phyloP scores from a whole-genome alignment of 2,329 filamentous ascomycete genomes.

The Capronia coronata region DNA sequence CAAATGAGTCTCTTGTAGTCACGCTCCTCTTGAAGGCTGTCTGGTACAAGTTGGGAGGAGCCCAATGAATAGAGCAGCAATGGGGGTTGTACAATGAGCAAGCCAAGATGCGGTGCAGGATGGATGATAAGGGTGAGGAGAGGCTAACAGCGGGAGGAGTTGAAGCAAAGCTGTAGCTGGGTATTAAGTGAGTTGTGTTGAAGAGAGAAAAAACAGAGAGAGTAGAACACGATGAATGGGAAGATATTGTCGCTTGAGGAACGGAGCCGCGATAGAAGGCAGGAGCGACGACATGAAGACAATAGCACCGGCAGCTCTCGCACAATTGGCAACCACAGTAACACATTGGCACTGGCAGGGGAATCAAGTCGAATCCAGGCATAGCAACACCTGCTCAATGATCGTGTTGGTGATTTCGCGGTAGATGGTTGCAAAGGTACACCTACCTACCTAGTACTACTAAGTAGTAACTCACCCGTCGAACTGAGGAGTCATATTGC shows the following conservation, averaged over 20 bases:
- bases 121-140: conserved; percentile 27
- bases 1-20: conserved; percentile 10
- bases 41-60: conserved; percentile 18
- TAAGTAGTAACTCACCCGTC: too few relatives aligned
- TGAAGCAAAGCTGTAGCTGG: conserved; percentile 26
- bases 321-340: conserved; percentile 7
- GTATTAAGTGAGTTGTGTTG: conserved; percentile 19
- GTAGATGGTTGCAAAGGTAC: conserved; percentile 2
- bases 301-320: neutral
- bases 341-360: too few relatives aligned
- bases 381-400: neutral
- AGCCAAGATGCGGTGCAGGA: conserved; percentile 29
- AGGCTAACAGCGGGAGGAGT: conserved; percentile 26
- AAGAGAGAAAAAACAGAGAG: conserved; percentile 16
- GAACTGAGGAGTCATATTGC: neutral
- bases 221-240: conserved; percentile 11
- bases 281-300: conserved; percentile 11
- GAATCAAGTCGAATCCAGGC: neutral
- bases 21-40: conserved; percentile 11
- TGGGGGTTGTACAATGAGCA: conserved; percentile 28
- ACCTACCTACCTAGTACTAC: neutral
- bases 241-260: conserved; percentile 4
- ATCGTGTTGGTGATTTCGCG: neutral
- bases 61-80: conserved; percentile 26
- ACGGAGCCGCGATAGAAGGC: neutral